Base-by-base conservation (phyloP, 495 filamentous ascomycete species). In the Chaetomium fimeti region DNA sequence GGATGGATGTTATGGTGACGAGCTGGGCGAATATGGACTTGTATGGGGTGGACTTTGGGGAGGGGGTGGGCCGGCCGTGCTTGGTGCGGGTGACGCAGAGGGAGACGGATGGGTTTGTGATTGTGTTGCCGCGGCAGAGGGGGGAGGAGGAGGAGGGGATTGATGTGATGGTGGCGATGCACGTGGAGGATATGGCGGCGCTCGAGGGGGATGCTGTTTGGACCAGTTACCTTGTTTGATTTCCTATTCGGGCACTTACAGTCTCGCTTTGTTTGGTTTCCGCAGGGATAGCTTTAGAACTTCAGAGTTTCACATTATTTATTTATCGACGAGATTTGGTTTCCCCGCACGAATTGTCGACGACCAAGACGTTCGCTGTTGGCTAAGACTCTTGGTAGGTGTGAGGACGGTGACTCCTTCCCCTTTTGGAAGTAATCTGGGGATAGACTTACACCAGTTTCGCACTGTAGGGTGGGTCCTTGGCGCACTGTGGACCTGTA, bases 191-290 rank as follows among this genome's bases (percentile, higher is more conserved):
- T 49, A 20, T 49, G 45, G 45, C 45, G 18, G 20, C 45, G 45
- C 20, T 49, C 5, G 45, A 49, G 45, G n/a, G 45, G 20, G 45
- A 49, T 49, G 45, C 45, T 49, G 45, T 49, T 24, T 49, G 45
- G 45, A 24, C 2, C n/a, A 20, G 45, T 20, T 49, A 22, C n/a
- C 45, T 49, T 49, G n/a, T 20, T 49, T 49, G 45, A 24, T 49
- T 49, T 2, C 45, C 11, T 4, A 8, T 24, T 49, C n/a, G n/a
- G n/a, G n/a, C n/a, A n/a, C n/a, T n/a, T n/a, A n/a, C n/a, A n/a
- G n/a, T n/a, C n/a, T n/a, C n/a, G n/a, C n/a, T n/a, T n/a, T n/a
- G n/a, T n/a, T n/a, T n/a, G n/a, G 54, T 40, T 24, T 5, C 54
- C 54, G 54, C 32, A 2, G 20, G 6, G 28, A n/a, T 29, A 5